Conservation (phyloP, 306 rosid species). For the Pterocarpus santalinus region DNA sequence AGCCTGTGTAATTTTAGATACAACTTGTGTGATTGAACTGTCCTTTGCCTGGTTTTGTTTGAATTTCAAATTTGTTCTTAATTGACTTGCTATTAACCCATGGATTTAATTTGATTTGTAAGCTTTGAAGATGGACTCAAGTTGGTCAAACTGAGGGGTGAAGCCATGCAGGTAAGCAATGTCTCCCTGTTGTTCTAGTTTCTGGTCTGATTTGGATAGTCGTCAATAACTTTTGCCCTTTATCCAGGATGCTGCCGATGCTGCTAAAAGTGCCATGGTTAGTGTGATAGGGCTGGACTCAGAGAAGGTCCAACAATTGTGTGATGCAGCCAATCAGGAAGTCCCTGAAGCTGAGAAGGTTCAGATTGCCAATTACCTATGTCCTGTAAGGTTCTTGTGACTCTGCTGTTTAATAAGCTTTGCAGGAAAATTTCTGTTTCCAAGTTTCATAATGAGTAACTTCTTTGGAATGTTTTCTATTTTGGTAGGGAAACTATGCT, state of each 20-base stretch:
- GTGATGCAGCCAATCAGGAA: slow-evolving; percentile 95
- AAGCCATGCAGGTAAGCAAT: slow-evolving; percentile 93
- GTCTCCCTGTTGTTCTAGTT: slow-evolving; percentile 35
- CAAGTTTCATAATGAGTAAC: slow-evolving; percentile 7
- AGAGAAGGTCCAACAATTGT: slow-evolving; percentile 88
- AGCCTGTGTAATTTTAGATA: slow-evolving; percentile 11
- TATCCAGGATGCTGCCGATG: slow-evolving; percentile 88
- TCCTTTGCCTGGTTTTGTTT: slow-evolving; percentile 30
- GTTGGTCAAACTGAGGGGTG: slow-evolving; percentile 97
- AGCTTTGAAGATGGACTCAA: slow-evolving; percentile 99
- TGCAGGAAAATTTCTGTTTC: slow-evolving; percentile 31
- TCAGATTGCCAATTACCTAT: slow-evolving; percentile 95
- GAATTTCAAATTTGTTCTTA: slow-evolving; percentile 32
- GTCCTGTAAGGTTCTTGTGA: slow-evolving; percentile 73
- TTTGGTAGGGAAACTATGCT: slow-evolving; percentile 88
- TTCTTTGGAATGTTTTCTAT: slow-evolving; percentile 35
- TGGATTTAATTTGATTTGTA: slow-evolving; percentile 48
- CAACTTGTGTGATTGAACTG: slow-evolving; percentile 18
- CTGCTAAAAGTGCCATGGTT: slow-evolving; percentile 91
- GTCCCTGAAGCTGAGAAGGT: slow-evolving; percentile 84
- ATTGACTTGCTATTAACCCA: slow-evolving; percentile 28
- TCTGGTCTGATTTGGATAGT: slow-evolving; percentile 12
- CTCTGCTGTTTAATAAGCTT: slow-evolving; percentile 38
- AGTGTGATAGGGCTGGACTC: slow-evolving; percentile 93
- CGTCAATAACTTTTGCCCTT: slow-evolving; percentile 2